A percentile compares a stretch with the other conserved stretches of the same genome.
Evolutionary conservation across 192 early-diverging fungal species (phyloP).

Genomic region (Podila horticola): DNA sequence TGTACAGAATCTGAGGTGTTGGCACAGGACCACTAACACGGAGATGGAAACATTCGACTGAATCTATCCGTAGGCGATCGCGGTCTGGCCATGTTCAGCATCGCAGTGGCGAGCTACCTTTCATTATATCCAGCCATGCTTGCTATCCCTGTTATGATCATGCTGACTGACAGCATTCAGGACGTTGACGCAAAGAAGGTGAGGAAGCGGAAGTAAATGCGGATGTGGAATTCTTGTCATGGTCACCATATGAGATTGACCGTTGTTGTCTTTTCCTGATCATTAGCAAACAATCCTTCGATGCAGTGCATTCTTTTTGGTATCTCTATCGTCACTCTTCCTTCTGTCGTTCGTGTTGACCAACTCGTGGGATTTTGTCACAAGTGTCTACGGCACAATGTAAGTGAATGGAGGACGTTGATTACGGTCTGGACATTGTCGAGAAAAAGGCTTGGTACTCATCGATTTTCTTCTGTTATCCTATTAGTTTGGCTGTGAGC

Average conservation of each 20-base stretch:
- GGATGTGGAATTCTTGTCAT: background rate
- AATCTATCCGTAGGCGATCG: slow-evolving; percentile 53
- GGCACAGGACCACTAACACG: too few species aligned
- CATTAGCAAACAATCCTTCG: slow-evolving; percentile 13
- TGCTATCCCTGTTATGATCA: slow-evolving; percentile 64
- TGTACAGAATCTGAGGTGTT: too few species aligned
- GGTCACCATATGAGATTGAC: too few species aligned
- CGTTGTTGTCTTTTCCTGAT: background rate
- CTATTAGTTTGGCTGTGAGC: slow-evolving; percentile 69
- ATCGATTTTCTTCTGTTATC: background rate
- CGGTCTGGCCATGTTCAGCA: slow-evolving; percentile 69
- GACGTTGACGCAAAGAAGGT: slow-evolving; percentile 20
- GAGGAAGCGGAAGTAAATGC: background rate
- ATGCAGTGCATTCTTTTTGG: slow-evolving; percentile 43
- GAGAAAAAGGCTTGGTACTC: too few species aligned
- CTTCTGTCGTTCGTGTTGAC: slow-evolving; percentile 66
- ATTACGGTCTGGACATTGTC: too few species aligned
- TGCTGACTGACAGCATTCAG: slow-evolving; percentile 47
- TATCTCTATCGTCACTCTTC: slow-evolving; percentile 60
- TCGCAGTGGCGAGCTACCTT: slow-evolving; percentile 86
- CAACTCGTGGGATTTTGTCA: slow-evolving; percentile 77
- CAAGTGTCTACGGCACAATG: slow-evolving; percentile 78
- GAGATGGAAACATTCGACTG: too few species aligned
- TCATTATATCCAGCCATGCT: slow-evolving; percentile 91
- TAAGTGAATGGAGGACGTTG: slow-evolving; percentile 36